Conservation (phyloP, 2,329 filamentous ascomycete species). For the Exophiala lecanii-corni region DNA sequence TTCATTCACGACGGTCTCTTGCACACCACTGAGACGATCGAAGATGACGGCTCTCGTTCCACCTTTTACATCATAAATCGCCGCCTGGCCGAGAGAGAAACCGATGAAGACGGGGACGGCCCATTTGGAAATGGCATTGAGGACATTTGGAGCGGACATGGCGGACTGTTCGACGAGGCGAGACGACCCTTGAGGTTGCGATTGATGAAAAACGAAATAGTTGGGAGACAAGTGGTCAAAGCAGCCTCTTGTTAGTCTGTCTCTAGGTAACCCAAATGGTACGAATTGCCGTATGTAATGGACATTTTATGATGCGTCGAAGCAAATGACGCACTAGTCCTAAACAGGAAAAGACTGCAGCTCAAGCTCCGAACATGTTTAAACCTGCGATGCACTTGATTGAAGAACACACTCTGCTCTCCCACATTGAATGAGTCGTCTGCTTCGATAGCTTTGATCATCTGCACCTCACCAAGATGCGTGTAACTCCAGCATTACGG, state of each 20-base stretch:
- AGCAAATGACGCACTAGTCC: background rate
- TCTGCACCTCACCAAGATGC: constrained; percentile 21
- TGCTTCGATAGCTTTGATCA: background rate
- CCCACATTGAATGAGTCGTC: too few species aligned
- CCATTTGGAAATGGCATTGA: constrained; percentile 60
- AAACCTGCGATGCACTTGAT: constrained; percentile 2
- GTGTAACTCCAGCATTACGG: constrained; percentile 20
- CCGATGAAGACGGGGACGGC: constrained; percentile 71
- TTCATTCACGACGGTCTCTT: constrained; percentile 88
- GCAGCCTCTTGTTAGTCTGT: background rate
- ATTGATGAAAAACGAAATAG: background rate
- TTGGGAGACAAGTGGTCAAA: background rate
- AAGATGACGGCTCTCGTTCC: constrained; percentile 96
- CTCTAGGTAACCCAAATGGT: background rate
- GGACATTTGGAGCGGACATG: constrained; percentile 38
- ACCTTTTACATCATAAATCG: constrained; percentile 95
- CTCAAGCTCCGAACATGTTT: constrained; percentile 5
- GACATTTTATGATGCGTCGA: background rate
- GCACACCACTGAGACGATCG: constrained; percentile 86
- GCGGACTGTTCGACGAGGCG: constrained; percentile 1
- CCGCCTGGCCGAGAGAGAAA: constrained; percentile 64
- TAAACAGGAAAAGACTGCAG: constrained; percentile 1
- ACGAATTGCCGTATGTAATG: background rate
- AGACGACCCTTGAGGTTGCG: too few species aligned
- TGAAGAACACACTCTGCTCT: background rate